A percentile compares a stretch with the other conserved stretches of the same genome.
These are phyloP conservation scores for Calonectria leucothoes DNA, from an alignment of 2,329 filamentous ascomycete species.

Conservation along the genomic window DNA sequence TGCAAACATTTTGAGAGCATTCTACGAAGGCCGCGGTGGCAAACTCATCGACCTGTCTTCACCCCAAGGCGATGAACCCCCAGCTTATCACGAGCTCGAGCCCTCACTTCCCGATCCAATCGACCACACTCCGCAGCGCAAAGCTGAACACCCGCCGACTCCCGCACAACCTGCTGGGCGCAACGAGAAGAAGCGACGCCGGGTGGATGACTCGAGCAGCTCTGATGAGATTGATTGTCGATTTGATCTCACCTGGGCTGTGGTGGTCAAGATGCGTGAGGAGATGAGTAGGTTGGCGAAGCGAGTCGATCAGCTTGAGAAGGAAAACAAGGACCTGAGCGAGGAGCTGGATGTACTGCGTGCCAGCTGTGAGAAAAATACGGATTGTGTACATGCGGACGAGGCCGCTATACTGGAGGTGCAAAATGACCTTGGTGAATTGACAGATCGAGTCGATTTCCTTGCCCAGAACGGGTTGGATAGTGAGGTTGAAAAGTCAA, in stretches of 20 bases:
- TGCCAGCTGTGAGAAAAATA: conserved; percentile 4
- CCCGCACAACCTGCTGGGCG: not conserved
- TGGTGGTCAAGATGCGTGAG: conserved; percentile 7
- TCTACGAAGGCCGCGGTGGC: conserved; percentile 9
- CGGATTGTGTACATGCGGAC: not conserved
- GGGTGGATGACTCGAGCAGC: not conserved
- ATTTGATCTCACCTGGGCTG: not conserved
- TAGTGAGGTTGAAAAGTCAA: conserved; percentile 11
- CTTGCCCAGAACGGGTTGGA: conserved; percentile 12
- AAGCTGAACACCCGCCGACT: not conserved
- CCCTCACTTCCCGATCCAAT: not conserved
- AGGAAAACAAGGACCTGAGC: conserved; percentile 4
- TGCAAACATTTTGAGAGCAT: not conserved
- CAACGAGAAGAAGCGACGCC: conserved; percentile 10
- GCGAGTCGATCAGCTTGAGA: conserved; percentile 13
- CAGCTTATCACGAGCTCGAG: conserved; percentile 9
- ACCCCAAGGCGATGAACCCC: not conserved
- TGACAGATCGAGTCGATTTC: conserved; percentile 12
- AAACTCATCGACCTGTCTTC: not conserved
- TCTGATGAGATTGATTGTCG: not conserved
- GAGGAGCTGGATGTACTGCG: conserved; percentile 11
- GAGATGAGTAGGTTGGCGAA: conserved; percentile 10
- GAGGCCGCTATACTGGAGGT: conserved; percentile 12
- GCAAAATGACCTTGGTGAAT: not conserved
- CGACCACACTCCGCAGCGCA: not conserved